These are phyloP conservation scores for Rutstroemia sp. DNA, from an alignment of 2,329 filamentous ascomycete species.

Conservation along the genomic window DNA sequence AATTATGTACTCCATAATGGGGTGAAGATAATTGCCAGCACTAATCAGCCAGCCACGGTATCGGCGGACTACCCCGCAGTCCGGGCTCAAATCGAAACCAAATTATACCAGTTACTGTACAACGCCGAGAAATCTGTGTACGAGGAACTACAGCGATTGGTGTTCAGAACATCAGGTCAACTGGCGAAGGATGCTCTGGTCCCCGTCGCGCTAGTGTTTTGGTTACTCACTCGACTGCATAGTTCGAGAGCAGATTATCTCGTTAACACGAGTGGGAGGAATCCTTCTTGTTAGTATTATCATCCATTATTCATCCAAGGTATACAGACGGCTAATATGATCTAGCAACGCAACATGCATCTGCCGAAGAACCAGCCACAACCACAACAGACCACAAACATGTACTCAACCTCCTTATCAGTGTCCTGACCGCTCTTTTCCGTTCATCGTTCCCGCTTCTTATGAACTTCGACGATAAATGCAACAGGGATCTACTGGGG, in stretches of 20 bases:
- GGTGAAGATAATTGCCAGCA: slow-evolving; percentile 9
- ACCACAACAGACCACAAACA: slow-evolving; percentile 18
- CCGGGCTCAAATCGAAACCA: slow-evolving; percentile 23
- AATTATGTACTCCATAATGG: slow-evolving; percentile 22
- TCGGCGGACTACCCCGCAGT: background rate
- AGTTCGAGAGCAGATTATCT: slow-evolving; percentile 18
- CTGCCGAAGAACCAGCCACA: background rate
- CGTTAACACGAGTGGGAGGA: slow-evolving; percentile 13
- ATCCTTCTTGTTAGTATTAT: slow-evolving; percentile 12
- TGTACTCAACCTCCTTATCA: slow-evolving; percentile 19
- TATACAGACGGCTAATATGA: background rate
- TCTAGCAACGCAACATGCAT: background rate
- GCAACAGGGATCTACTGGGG: slow-evolving; percentile 18
- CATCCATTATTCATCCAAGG: background rate
- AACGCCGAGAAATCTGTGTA: slow-evolving; percentile 19
- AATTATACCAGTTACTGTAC: slow-evolving; percentile 21
- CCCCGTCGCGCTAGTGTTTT: slow-evolving; percentile 23
- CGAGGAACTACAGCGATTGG: slow-evolving; percentile 20
- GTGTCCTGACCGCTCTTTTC: slow-evolving; percentile 22
- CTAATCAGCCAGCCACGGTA: background rate
- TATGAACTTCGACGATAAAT: slow-evolving; percentile 20
- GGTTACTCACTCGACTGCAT: slow-evolving; percentile 20
- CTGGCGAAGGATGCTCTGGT: slow-evolving; percentile 19
- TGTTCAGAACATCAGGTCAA: slow-evolving; percentile 21
- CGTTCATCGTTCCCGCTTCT: slow-evolving; percentile 22